Evolutionary conservation across 371 early-diverging fungal species (phyloP).

Genomic region (Rhizopus stolonifer): DNA sequence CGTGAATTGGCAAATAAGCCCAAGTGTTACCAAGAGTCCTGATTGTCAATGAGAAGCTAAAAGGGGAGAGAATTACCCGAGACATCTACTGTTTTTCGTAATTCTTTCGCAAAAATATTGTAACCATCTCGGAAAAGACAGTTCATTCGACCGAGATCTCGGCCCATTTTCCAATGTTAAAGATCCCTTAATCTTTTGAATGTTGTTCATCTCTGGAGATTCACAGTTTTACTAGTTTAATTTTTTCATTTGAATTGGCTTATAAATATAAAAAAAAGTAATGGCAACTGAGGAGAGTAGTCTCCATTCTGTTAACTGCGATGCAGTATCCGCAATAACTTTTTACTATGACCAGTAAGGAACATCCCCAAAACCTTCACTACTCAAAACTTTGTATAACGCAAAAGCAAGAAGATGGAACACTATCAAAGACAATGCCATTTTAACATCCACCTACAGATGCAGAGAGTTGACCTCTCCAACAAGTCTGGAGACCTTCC

Average conservation of each 20-base stretch:
- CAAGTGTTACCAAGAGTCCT: too few species aligned
- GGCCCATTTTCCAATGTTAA: too few species aligned
- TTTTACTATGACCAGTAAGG: conserved; percentile 29
- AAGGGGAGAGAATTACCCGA: too few species aligned
- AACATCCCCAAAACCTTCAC: not conserved
- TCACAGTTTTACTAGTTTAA: not conserved
- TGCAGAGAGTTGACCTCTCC: conserved; percentile 11
- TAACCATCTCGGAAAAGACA: too few species aligned
- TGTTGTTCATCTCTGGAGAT: too few species aligned
- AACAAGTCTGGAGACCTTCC: conserved; percentile 31
- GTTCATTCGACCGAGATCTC: too few species aligned
- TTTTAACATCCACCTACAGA: conserved; percentile 24
- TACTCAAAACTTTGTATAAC: conserved; percentile 15
- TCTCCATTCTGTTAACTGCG: conserved; percentile 34
- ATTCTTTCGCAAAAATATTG: too few species aligned
- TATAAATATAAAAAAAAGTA: conserved; percentile 14
- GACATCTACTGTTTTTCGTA: too few species aligned
- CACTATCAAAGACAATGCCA: conserved; percentile 10
- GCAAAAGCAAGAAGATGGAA: conserved; percentile 10
- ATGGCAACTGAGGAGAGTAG: conserved; percentile 33
- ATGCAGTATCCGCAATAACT: conserved; percentile 33
- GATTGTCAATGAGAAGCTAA: too few species aligned
- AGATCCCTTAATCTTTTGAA: too few species aligned
- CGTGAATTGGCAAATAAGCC: too few species aligned
- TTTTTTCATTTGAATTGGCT: conserved; percentile 26